Evolutionary conservation across 2,329 filamentous ascomycete species (phyloP).

Genomic region (Malbranchea zuffiana): DNA sequence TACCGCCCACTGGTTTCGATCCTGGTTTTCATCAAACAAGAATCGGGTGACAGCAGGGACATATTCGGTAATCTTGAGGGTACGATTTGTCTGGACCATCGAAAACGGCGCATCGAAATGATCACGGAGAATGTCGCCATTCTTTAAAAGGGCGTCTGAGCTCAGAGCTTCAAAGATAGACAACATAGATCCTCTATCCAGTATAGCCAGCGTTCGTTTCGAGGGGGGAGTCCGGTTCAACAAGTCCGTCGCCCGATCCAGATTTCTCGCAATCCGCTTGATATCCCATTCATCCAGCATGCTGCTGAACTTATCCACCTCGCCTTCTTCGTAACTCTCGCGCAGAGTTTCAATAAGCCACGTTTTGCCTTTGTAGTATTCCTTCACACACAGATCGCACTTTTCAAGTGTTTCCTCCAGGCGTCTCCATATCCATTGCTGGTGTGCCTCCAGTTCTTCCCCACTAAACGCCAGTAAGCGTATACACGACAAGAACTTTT

Average conservation of each 20-base stretch:
- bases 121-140: constrained; percentile 41
- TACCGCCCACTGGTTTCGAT: constrained; percentile 56
- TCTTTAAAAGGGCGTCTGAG: constrained; percentile 62
- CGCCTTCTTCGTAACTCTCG: constrained; percentile 42
- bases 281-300: constrained; percentile 52
- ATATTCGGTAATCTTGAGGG: constrained; percentile 63
- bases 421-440: constrained; percentile 48
- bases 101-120: constrained; percentile 77
- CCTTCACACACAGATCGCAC: constrained; percentile 61
- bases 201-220: constrained; percentile 39
- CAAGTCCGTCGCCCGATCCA: constrained; percentile 46
- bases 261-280: constrained; percentile 48
- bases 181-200: constrained; percentile 55
- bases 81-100: constrained; percentile 65
- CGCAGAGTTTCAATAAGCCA: constrained; percentile 51
- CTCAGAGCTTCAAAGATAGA: constrained; percentile 82
- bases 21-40: constrained; percentile 61
- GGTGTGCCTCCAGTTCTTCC: constrained; percentile 49
- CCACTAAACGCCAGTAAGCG: constrained; percentile 57
- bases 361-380: constrained; percentile 61
- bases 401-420: constrained; percentile 49
- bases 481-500: constrained; percentile 56
- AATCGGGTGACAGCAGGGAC: constrained; percentile 78
- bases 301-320: constrained; percentile 42
- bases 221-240: constrained; percentile 42